Percentiles rank a stretch among this genome's conserved stretches.
Conservation (phyloP, 2,329 filamentous ascomycete genomes). For the Metarhizium robertsii region DNA sequence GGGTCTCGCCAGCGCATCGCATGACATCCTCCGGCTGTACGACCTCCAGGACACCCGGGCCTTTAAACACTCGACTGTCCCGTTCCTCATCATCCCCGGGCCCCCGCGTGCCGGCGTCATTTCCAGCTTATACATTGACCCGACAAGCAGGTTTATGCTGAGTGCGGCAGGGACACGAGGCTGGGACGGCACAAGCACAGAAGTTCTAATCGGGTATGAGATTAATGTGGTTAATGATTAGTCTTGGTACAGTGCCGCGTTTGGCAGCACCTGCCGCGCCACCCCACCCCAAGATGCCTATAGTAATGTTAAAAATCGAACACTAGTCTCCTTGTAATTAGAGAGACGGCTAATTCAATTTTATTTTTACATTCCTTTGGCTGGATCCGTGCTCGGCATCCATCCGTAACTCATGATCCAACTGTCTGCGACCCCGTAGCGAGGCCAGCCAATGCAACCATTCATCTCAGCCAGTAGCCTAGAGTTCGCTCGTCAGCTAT, state of each 20-base stretch:
- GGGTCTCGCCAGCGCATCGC: conserved; percentile 55
- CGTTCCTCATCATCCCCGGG: conserved; percentile 93
- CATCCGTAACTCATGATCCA: no score
- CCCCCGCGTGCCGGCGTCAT: conserved; percentile 78
- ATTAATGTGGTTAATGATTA: conserved; percentile 38
- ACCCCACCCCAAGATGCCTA: no score
- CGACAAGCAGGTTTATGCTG: conserved; percentile 82
- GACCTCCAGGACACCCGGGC: conserved; percentile 63
- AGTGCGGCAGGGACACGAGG: conserved; percentile 85
- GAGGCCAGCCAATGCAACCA: no score
- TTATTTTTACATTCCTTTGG: no score
- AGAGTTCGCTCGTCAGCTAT: no score
- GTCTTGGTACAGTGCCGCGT: not conserved
- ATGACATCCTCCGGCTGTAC: conserved; percentile 89
- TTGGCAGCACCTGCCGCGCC: no score
- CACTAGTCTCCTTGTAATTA: no score
- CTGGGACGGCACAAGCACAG: conserved; percentile 86
- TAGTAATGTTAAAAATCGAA: no score
- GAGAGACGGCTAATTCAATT: no score
- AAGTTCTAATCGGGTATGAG: conserved; percentile 91
- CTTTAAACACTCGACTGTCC: conserved; percentile 68
- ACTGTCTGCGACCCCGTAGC: no score
- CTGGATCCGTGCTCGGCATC: no score
- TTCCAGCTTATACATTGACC: conserved; percentile 76
- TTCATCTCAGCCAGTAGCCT: no score